Percentiles rank a stretch among this genome's conserved stretches.
Conservation (phyloP, 108 stramenopile genomes). For the Asterionellopsis glacialis region DNA sequence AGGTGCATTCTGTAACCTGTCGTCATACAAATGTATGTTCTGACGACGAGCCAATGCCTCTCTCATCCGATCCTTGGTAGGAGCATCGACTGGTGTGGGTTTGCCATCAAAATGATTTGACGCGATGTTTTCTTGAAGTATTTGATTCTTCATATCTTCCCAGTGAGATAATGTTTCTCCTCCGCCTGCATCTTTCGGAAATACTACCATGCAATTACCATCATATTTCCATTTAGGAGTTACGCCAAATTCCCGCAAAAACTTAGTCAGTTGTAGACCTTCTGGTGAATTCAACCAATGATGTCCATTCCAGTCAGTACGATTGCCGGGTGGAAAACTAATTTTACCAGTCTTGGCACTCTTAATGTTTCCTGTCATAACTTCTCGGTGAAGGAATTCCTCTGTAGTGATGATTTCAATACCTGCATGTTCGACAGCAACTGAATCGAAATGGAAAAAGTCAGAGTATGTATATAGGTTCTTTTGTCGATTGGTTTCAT, state of each 20-base stretch:
- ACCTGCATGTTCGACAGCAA: constrained; percentile 62
- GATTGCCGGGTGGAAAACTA: constrained; percentile 11
- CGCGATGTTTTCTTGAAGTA: constrained; percentile 14
- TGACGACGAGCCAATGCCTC: constrained; percentile 37
- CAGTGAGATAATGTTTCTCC: no score
- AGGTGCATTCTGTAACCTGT: constrained; percentile 40
- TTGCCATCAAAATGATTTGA: constrained; percentile 37
- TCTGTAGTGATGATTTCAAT: constrained; percentile 81
- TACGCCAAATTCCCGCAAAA: constrained; percentile 34
- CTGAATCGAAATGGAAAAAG: constrained; percentile 72
- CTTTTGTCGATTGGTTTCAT: constrained; percentile 36
- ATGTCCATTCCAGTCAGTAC: constrained; percentile 27
- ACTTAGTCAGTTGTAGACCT: constrained; percentile 41
- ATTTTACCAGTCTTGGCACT: constrained; percentile 18
- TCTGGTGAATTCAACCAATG: constrained; percentile 22
- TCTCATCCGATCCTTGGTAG: constrained; percentile 45
- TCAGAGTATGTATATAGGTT: constrained; percentile 62
- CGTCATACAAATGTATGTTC: constrained; percentile 37
- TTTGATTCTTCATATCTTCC: neutral
- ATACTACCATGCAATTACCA: constrained; percentile 22
- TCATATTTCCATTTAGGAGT: constrained; percentile 36
- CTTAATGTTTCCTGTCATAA: constrained; percentile 36
- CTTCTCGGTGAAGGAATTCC: constrained; percentile 75
- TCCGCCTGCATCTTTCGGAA: constrained; percentile 3
- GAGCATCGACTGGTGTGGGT: constrained; percentile 58